Percentiles rank a stretch among this genome's conserved stretches.
phyloP scores from a whole-genome alignment of 108 stramenopile species.

The Schizochytrium sp. region DNA sequence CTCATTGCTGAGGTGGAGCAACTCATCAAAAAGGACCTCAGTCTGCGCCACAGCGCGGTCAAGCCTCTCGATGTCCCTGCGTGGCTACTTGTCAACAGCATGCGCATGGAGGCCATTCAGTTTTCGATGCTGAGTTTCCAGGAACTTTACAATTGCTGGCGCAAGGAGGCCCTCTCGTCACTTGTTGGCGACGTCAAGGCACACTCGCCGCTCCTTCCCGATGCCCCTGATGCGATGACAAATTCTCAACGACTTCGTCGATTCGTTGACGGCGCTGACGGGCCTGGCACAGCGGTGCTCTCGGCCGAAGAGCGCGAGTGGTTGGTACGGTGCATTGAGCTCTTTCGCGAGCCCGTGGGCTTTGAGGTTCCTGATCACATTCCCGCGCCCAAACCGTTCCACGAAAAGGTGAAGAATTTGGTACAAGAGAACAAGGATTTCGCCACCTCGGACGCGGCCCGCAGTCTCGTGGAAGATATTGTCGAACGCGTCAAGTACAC shows the following conservation, averaged over 20 bases:
- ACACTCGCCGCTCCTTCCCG: not conserved
- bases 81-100: conserved; percentile 18
- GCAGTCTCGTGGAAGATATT: not conserved
- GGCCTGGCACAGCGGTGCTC: not conserved
- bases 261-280: not conserved
- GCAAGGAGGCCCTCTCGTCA: not conserved
- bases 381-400: not conserved
- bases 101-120: conserved; percentile 9
- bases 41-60: not conserved
- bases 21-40: conserved; percentile 31
- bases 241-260: not conserved
- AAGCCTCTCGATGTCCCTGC: conserved; percentile 9
- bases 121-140: conserved; percentile 2
- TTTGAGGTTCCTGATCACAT: not conserved
- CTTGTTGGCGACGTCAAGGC: not conserved
- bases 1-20: conserved; percentile 80
- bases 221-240: not conserved
- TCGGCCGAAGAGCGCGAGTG: not conserved
- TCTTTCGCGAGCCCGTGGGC: not conserved
- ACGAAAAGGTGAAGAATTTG: not conserved
- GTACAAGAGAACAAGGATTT: not conserved
- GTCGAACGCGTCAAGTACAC: not conserved
- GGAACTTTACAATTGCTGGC: conserved; percentile 14
- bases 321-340: not conserved
- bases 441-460: not conserved